These are phyloP conservation scores for Lenwebbia sp. DNA, from an alignment of 345 rosid species.

Conservation along the genomic window DNA sequence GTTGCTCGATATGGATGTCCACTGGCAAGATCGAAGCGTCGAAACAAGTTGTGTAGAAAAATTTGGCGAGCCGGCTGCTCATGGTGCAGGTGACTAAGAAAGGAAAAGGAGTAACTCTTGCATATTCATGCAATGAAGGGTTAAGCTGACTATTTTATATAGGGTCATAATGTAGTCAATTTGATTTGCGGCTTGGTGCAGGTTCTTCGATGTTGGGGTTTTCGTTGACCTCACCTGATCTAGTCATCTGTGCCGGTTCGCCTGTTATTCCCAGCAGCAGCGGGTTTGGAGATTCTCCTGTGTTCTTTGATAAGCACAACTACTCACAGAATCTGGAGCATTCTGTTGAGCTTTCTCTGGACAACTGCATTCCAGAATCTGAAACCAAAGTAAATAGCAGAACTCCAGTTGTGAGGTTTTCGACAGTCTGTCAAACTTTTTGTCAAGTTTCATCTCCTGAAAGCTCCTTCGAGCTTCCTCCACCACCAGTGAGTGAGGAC, in stretches of 20 bases:
- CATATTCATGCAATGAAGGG: background rate
- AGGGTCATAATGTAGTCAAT: background rate
- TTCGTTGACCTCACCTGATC: conserved; percentile 61
- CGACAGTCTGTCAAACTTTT: conserved; percentile 51
- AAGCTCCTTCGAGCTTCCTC: conserved; percentile 77
- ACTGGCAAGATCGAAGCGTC: background rate
- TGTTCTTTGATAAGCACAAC: conserved; percentile 11
- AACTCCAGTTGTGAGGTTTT: conserved; percentile 47
- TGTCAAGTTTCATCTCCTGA: conserved; percentile 48
- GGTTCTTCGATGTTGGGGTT: conserved; percentile 54
- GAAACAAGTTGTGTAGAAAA: background rate
- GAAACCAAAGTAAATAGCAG: conserved; percentile 12
- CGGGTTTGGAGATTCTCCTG: conserved; percentile 32
- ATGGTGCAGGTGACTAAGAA: background rate
- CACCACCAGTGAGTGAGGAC: conserved; percentile 12
- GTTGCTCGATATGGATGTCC: background rate
- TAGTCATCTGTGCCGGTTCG: conserved; percentile 61
- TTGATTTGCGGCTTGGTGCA: conserved; percentile 16
- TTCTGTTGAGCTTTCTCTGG: conserved; percentile 67
- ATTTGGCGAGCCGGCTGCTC: background rate
- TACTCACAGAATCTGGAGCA: conserved; percentile 4
- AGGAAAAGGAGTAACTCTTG: background rate
- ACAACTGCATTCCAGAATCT: conserved; percentile 50
- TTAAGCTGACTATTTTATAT: background rate
- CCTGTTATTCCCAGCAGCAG: conserved; percentile 43